A percentile compares a stretch with the other conserved stretches of the same genome.
Evolutionary conservation across 768 basidiomycete genomes (phyloP).

Genomic region (Mycena albidolilacea): DNA sequence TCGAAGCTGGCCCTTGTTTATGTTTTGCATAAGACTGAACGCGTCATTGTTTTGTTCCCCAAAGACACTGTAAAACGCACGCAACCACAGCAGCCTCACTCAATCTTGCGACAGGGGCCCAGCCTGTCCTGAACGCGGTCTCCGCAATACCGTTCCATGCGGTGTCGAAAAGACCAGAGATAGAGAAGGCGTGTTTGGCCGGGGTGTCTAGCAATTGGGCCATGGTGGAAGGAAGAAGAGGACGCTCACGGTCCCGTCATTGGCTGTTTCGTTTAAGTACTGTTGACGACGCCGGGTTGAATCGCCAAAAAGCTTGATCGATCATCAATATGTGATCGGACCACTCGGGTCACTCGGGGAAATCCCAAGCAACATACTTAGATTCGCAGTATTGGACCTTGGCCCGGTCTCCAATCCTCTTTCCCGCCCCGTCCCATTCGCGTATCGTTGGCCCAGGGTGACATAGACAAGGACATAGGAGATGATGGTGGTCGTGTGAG

Average conservation of each 20-base stretch:
- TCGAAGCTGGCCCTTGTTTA: slow-evolving; percentile 63
- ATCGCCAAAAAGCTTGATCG: background rate
- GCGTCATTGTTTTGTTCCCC: slow-evolving; percentile 4
- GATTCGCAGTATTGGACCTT: too few relatives aligned
- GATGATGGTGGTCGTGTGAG: too few relatives aligned
- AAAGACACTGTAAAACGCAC: slow-evolving; percentile 49
- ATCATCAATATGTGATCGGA: background rate
- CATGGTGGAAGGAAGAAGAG: slow-evolving; percentile 47
- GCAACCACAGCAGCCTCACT: slow-evolving; percentile 63
- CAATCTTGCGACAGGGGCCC: slow-evolving; percentile 58
- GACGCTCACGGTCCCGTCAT: background rate
- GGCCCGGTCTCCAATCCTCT: too few relatives aligned
- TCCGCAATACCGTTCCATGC: slow-evolving; percentile 60
- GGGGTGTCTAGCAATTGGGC: slow-evolving; percentile 56
- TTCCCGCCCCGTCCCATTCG: too few relatives aligned
- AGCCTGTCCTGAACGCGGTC: slow-evolving; percentile 58
- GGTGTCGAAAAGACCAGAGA: slow-evolving; percentile 56
- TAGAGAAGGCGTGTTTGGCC: slow-evolving; percentile 61
- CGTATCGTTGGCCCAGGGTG: too few relatives aligned
- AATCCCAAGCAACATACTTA: too few relatives aligned
- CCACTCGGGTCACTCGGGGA: background rate
- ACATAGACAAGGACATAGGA: too few relatives aligned
- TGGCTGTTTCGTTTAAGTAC: background rate
- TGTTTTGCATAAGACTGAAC: slow-evolving; percentile 60
- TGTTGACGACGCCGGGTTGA: background rate